Base-by-base conservation (phyloP, 192 early-diverging fungal genomes). In the Jimgerdemannia flammicorona region DNA sequence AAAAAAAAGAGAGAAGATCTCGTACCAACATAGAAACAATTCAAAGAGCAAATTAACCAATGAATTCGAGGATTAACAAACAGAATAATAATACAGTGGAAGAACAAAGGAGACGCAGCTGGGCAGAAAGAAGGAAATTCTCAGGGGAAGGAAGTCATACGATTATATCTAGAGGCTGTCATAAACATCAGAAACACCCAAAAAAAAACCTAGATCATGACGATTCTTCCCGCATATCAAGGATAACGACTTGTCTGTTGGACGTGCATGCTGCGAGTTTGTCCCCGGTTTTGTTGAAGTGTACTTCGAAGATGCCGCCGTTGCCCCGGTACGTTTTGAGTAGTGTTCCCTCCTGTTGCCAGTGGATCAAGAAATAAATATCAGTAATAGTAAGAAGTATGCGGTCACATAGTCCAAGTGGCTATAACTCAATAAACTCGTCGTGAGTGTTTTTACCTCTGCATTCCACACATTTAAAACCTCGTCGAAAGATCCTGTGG, bases 401-500 rank as follows among this genome's bases (percentile, higher is more conserved):
- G 41, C 54, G 39, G 1, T 14, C 7, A 17, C 17, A 3, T 71
- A 72, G 40, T 14, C 17, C 40, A 19, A 18, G 39, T 11, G 17
- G n/a, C 3, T 18, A 71, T 20, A 20, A 39, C 40, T 14, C 20
- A 40, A 3, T 59, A 18, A n/a, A 4, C 70, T 70, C 39, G 70
- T 43, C 29, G 49, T 75, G 74, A 73, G 40, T 19, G 39, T 40
- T 20, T 18, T 18, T 84, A 89, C 87, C 85, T 85, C 83, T 8
- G 84, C 80, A 74, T 84, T 78, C 94, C 94, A 96, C 9, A 97
- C 84, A 80, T 91, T 91, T 42, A 96, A 84, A 18, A 86, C 84
- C 10, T 92, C 86, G 85, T 97, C 95, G 75, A 93, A 90, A 41
- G 89, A 89, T 39, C 93, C 95, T 17, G 85, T 88, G 3, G 94